These are phyloP conservation scores for Allantophomopsis cytisporea DNA, from an alignment of 2,329 filamentous ascomycete species.

Conservation along the genomic window DNA sequence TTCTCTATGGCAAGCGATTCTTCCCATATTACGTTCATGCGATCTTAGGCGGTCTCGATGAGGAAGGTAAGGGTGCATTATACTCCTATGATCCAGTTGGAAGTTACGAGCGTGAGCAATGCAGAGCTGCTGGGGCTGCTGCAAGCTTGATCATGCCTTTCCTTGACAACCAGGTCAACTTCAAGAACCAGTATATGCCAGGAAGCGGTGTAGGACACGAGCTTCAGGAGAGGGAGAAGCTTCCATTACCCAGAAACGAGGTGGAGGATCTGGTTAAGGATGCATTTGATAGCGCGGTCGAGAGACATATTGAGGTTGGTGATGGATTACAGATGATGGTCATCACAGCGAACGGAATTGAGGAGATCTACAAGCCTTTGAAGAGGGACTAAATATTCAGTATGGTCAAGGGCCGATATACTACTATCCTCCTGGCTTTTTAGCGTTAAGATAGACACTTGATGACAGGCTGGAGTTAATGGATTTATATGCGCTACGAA, in stretches of 20 bases:
- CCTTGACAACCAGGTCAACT: slow-evolving; percentile 98
- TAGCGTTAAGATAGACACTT: not conserved
- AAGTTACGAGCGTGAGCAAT: slow-evolving; percentile 94
- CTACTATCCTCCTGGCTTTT: not conserved
- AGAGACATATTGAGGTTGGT: slow-evolving; percentile 98
- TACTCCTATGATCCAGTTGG: slow-evolving; percentile 98
- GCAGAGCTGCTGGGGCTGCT: slow-evolving; percentile 82
- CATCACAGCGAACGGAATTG: slow-evolving; percentile 76
- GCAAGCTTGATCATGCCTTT: slow-evolving; percentile 97
- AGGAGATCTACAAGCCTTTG: slow-evolving; percentile 71
- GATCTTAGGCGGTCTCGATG: slow-evolving; percentile 86
- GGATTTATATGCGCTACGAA: no score
- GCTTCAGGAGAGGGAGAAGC: slow-evolving; percentile 55
- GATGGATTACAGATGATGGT: slow-evolving; percentile 93
- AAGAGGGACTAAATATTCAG: slow-evolving; percentile 63
- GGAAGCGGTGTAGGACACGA: slow-evolving; percentile 75
- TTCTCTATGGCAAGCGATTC: slow-evolving; percentile 95
- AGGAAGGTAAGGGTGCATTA: slow-evolving; percentile 84
- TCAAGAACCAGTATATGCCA: slow-evolving; percentile 95
- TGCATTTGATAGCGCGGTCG: slow-evolving; percentile 94
- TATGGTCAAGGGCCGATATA: not conserved
- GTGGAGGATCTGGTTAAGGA: slow-evolving; percentile 88
- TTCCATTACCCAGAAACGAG: slow-evolving; percentile 56
- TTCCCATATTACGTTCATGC: slow-evolving; percentile 98
- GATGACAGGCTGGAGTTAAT: not conserved